A percentile compares a stretch with the other conserved stretches of the same genome.
Evolutionary conservation across 306 rosid species (phyloP).

Genomic region (Senna siamea): DNA sequence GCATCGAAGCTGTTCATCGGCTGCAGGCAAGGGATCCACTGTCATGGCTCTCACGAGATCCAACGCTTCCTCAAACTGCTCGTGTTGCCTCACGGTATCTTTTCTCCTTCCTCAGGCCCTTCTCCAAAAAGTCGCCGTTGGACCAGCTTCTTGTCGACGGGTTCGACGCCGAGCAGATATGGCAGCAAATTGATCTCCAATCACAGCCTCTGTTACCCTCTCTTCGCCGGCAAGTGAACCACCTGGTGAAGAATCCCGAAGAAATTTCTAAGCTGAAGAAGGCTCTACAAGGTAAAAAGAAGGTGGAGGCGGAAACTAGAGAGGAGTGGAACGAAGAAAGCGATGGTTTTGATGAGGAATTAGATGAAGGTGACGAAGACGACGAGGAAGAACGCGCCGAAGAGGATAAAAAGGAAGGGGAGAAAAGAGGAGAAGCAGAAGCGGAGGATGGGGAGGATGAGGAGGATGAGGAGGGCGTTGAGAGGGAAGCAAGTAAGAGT

Average conservation of each 20-base stretch:
- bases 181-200: conserved; percentile 96
- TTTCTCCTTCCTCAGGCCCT: conserved; percentile 70
- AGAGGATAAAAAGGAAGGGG: conserved; percentile 4
- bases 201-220: conserved; percentile 72
- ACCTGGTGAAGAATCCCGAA: conserved; percentile 56
- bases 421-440: conserved; percentile 19
- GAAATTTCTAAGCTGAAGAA: conserved; percentile 52
- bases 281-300: conserved; percentile 35
- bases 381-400: conserved; percentile 43
- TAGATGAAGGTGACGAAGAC: conserved; percentile 51
- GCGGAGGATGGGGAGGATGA: conserved; percentile 26
- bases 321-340: conserved; percentile 36
- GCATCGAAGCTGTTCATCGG: conserved; percentile 57
- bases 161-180: conserved; percentile 93
- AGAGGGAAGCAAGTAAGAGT: not conserved
- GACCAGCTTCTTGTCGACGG: conserved; percentile 77
- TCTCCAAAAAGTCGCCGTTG: conserved; percentile 67
- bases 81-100: conserved; percentile 73
- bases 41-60: conserved; percentile 58
- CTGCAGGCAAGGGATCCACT: conserved; percentile 64
- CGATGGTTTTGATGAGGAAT: conserved; percentile 60
- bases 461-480: not conserved
- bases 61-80: conserved; percentile 56
- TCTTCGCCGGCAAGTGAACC: conserved; percentile 71
- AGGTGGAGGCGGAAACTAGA: conserved; percentile 25